Evolutionary conservation across 1,284 basidiomycete species (phyloP).

Genomic region (Tylopilus sp.): DNA sequence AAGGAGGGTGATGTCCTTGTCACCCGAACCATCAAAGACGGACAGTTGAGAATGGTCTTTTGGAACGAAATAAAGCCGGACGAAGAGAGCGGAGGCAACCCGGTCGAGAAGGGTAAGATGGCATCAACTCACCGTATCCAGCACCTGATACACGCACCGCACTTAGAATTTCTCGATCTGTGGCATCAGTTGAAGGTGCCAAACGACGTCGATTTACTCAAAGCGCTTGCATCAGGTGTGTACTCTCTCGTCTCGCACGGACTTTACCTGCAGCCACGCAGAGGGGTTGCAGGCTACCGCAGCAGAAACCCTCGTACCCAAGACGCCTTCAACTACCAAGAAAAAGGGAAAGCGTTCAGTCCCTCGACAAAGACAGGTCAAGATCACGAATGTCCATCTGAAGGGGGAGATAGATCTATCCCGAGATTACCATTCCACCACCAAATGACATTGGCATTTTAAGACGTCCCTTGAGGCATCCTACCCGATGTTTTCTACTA

Average conservation of each 20-base stretch:
- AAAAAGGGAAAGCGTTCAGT: constrained; percentile 82
- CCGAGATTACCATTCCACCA: constrained; percentile 54
- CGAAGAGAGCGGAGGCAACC: constrained; percentile 62
- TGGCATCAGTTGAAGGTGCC: constrained; percentile 86
- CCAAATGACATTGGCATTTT: constrained; percentile 14
- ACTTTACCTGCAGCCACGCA: constrained; percentile 23
- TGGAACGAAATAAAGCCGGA: constrained; percentile 85
- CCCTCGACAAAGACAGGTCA: constrained; percentile 68
- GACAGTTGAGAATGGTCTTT: constrained; percentile 83
- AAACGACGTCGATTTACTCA: constrained; percentile 76
- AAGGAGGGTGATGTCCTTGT: constrained; percentile 85
- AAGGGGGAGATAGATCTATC: constrained; percentile 81
- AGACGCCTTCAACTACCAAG: constrained; percentile 50
- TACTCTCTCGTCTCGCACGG: constrained; percentile 6
- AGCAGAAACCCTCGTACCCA: constrained; percentile 51
- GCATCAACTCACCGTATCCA: neutral
- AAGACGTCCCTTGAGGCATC: neutral
- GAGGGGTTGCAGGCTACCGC: constrained; percentile 77
- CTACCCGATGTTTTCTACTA: neutral
- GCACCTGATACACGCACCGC: constrained; percentile 7
- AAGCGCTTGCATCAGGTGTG: constrained; percentile 66
- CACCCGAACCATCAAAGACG: constrained; percentile 79
- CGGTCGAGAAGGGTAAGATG: constrained; percentile 76
- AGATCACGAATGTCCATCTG: constrained; percentile 86
- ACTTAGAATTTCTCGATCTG: constrained; percentile 76